A percentile compares a stretch with the other conserved stretches of the same genome.
Conservation (phyloP, 2,329 filamentous ascomycete species). For the Dendryphion nanum region DNA sequence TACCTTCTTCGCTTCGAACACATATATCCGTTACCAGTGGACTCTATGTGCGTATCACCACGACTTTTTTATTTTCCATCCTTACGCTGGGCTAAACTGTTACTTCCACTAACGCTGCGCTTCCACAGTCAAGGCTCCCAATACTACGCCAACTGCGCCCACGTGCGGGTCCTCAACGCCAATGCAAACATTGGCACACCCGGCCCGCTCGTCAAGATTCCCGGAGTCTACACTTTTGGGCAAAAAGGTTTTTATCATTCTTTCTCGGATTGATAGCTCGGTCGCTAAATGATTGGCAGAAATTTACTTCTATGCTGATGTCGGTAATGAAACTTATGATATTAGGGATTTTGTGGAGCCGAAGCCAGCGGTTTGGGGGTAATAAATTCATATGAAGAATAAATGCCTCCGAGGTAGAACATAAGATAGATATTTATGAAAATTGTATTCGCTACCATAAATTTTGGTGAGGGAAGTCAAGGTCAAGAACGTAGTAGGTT, state of each 20-base stretch:
- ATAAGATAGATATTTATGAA: no score
- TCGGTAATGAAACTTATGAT: slow-evolving; percentile 18
- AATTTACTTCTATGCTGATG: slow-evolving; percentile 15
- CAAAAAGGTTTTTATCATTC: not conserved
- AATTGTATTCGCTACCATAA: no score
- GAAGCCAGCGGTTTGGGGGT: slow-evolving; percentile 7
- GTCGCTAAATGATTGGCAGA: slow-evolving; percentile 3
- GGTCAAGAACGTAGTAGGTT: no score
- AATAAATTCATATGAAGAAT: no score
- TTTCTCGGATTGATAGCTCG: no score
- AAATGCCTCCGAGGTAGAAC: no score
- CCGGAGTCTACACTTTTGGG: not conserved
- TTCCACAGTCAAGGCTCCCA: not conserved
- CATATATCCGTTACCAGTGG: not conserved
- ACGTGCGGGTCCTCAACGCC: not conserved
- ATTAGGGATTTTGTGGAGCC: slow-evolving; percentile 16
- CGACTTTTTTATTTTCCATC: no score
- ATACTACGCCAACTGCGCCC: slow-evolving; percentile 1
- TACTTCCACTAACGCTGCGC: no score
- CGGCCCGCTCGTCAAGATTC: slow-evolving; percentile 1
- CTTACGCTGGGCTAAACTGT: no score
- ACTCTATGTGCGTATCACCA: no score
- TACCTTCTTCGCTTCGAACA: slow-evolving; percentile 2
- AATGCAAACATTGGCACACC: not conserved
- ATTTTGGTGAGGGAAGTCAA: no score